A percentile compares a stretch with the other conserved stretches of the same genome.
These are phyloP conservation scores for Epithele typhae DNA, from an alignment of 768 basidiomycete species.

Conservation along the genomic window DNA sequence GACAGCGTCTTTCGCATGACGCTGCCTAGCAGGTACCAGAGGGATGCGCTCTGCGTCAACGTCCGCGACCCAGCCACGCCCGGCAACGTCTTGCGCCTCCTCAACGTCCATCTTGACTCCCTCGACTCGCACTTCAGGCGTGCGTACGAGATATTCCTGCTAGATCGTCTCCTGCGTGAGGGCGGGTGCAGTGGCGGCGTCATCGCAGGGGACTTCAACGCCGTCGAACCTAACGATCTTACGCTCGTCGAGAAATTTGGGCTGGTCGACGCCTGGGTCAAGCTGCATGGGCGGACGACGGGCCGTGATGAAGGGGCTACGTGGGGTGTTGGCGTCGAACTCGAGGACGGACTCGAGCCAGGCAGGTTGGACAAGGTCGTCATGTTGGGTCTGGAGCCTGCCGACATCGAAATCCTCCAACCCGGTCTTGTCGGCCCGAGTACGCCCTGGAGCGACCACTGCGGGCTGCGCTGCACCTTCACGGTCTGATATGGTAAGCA, in stretches of 20 bases:
- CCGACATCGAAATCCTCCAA: conserved; percentile 31
- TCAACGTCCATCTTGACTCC: conserved; percentile 37
- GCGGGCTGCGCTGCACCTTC: conserved; percentile 30
- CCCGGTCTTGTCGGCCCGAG: conserved; percentile 31
- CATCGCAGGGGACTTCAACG: conserved; percentile 46
- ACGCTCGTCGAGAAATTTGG: conserved; percentile 31
- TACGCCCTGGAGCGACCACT: conserved; percentile 36
- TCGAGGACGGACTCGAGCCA: conserved; percentile 24
- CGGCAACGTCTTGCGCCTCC: conserved; percentile 26
- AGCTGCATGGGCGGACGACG: conserved; percentile 25
- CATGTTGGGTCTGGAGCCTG: conserved; percentile 30
- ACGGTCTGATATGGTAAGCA: conserved; percentile 14
- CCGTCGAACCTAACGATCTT: conserved; percentile 34
- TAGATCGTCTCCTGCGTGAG: conserved; percentile 36
- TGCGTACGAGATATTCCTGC: conserved; percentile 26
- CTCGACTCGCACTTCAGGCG: conserved; percentile 12
- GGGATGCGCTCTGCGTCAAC: conserved; percentile 34
- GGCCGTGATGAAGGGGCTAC: conserved; percentile 30
- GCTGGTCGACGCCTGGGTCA: conserved; percentile 41
- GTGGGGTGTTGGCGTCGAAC: conserved; percentile 32
- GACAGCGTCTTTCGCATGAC: not conserved
- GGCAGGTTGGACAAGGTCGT: conserved; percentile 30
- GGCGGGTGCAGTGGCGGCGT: conserved; percentile 36
- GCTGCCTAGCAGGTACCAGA: not conserved
- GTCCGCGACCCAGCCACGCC: conserved; percentile 24